Percentiles rank a stretch among this genome's conserved stretches.
phyloP scores from a whole-genome alignment of 2,329 filamentous ascomycete genomes.

The Xylariaceae sp. region DNA sequence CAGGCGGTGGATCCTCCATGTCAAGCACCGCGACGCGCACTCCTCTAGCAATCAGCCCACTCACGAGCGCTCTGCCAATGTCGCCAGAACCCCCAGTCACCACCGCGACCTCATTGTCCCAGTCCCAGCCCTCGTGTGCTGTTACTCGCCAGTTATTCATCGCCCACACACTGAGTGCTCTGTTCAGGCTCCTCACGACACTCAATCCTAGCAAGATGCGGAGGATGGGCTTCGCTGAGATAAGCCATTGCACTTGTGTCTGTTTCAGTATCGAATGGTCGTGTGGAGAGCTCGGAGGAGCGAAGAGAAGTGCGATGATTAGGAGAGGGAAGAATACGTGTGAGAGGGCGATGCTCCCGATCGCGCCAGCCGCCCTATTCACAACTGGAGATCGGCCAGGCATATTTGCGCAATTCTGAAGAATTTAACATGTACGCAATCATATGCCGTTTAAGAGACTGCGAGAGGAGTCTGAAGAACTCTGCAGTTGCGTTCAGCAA shows the following conservation, averaged over 20 bases:
- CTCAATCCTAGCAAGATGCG: neutral
- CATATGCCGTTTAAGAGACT: no score
- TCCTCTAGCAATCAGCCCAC: neutral
- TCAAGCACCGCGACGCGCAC: conserved; percentile 5
- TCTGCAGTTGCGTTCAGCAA: no score
- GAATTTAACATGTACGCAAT: no score
- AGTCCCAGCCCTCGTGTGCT: conserved; percentile 1
- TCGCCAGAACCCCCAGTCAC: conserved; percentile 4
- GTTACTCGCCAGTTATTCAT: conserved; percentile 5
- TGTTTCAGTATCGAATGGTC: no score
- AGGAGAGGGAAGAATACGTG: no score
- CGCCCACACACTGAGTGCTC: conserved; percentile 3
- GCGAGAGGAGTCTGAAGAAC: no score
- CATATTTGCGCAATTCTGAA: no score
- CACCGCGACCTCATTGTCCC: conserved; percentile 3
- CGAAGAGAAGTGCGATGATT: no score
- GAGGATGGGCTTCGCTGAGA: neutral
- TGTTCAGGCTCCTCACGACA: conserved; percentile 2
- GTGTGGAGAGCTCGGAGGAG: no score
- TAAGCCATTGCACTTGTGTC: neutral
- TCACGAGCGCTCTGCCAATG: conserved; percentile 2
- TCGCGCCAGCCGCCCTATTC: no score
- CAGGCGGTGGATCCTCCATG: neutral
- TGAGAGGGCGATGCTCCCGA: no score
- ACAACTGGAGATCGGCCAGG: no score